A percentile compares a stretch with the other conserved stretches of the same genome.
Evolutionary conservation across 179 eudicot species (phyloP).

Genomic region (Silene noctiflora): DNA sequence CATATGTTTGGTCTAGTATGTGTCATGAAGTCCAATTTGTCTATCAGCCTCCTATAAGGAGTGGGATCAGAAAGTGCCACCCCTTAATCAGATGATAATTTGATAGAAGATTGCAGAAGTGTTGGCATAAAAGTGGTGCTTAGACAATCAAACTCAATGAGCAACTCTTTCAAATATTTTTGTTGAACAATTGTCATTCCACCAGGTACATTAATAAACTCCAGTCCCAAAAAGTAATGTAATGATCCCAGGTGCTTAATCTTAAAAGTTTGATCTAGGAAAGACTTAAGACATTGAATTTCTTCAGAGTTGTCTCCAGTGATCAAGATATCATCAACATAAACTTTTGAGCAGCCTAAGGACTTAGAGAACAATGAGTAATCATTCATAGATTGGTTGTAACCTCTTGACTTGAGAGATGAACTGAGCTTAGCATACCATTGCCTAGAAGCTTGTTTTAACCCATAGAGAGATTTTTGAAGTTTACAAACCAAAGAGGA

Average conservation of each 20-base stretch:
- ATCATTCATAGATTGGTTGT: background rate
- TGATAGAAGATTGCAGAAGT: no score
- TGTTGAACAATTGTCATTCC: background rate
- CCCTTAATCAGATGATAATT: no score
- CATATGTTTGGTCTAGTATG: no score
- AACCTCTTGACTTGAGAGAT: background rate
- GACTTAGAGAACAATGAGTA: background rate
- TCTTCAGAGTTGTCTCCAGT: background rate
- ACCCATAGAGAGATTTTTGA: background rate
- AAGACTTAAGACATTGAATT: background rate
- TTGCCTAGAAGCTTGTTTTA: background rate
- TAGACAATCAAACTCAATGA: background rate
- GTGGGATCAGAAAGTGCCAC: no score
- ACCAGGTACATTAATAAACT: no score
- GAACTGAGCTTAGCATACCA: no score
- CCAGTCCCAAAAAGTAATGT: background rate
- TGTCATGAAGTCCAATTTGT: no score
- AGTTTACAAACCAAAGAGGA: background rate
- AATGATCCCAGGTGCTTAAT: background rate
- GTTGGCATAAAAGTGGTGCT: no score
- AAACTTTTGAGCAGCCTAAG: background rate
- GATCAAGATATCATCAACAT: background rate
- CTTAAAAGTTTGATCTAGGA: background rate
- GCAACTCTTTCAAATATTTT: background rate
- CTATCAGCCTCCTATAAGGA: no score